A percentile compares a stretch with the other conserved stretches of the same genome.
phyloP scores from a whole-genome alignment of 495 filamentous ascomycete species.

The Margaritispora aquatica region DNA sequence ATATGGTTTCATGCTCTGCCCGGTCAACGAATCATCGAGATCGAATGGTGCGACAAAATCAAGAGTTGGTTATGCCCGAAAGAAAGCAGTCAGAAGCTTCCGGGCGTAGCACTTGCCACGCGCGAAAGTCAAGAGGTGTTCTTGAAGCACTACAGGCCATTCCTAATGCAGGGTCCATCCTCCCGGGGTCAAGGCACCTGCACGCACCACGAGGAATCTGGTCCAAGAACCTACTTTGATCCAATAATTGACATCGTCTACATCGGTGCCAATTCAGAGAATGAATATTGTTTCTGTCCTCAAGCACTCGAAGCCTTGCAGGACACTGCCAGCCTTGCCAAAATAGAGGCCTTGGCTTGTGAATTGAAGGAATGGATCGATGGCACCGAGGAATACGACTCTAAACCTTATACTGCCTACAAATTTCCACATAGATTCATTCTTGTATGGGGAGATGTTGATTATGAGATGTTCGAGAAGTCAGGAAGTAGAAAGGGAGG shows the following conservation, averaged over 20 bases:
- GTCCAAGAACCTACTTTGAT: background rate
- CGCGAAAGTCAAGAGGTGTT: background rate
- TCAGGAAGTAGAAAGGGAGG: too few relatives aligned
- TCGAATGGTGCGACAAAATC: background rate
- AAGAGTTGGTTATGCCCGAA: background rate
- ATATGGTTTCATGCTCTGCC: slow-evolving; percentile 2
- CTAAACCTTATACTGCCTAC: background rate
- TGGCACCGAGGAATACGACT: background rate
- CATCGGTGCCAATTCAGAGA: background rate
- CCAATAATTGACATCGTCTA: background rate
- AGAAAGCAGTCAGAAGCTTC: background rate
- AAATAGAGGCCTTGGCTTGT: background rate
- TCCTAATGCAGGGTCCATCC: background rate
- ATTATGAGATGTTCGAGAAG: background rate
- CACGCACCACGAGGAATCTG: background rate
- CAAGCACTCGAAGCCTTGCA: background rate
- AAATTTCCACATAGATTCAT: background rate
- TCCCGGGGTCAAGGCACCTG: too few relatives aligned
- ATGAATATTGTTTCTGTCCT: background rate
- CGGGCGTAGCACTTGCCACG: background rate
- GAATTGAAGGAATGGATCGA: background rate
- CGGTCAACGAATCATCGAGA: background rate
- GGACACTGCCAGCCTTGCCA: background rate
- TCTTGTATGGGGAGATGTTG: background rate
- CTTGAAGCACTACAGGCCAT: background rate